Base-by-base conservation (phyloP, 2,329 filamentous ascomycete genomes). In the Aspergillus ochraceus region DNA sequence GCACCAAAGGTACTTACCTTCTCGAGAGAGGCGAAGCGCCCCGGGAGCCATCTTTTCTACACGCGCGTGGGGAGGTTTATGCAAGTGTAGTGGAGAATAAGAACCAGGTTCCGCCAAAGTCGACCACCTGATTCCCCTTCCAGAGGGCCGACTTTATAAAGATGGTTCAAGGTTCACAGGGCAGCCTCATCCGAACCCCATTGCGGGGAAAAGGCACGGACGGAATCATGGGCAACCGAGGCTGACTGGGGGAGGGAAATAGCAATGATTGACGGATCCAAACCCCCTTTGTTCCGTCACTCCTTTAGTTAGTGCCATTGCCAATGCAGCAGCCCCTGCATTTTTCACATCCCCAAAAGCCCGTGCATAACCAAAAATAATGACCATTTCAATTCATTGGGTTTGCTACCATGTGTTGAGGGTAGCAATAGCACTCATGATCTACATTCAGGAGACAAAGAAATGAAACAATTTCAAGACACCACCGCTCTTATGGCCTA, bases 21-120 rank as follows among this genome's bases (percentile, higher is more conserved):
- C 74, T 58, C 71, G 68, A 10, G 73, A 72, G 32, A 68, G 60
- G 70, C 70, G 74, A 51, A 51, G 64, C 6, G 24, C 47, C 46
- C 54, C 46, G 14, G 59, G 55, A 14, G 55, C 20, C 59, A 62
- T 60, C 2, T 24, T 49, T 20, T 17, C 4, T 49, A 39, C 20
- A 51, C 5, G 17, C 36, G 14, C 36, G 14, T 42, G 17, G 8
- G 36, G 17, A 19, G 14, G 14, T 5, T 42, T n/a, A 17, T 42
- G 36, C 36, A 42, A 14, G 17, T 6, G 36, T 42, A 42, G 36
- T 42, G 36, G 12, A 42, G 36, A n/a, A n/a, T 14, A 42, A 42
- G 36, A 42, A n/a, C 36, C 36, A 17, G 36, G 36, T 42, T 17
- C 12, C 36, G 36, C 36, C 36, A 42, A 42, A 42, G 6, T 14